Evolutionary conservation across 495 filamentous ascomycete genomes (phyloP).

Genomic region (Aspergillus bridgeri): DNA sequence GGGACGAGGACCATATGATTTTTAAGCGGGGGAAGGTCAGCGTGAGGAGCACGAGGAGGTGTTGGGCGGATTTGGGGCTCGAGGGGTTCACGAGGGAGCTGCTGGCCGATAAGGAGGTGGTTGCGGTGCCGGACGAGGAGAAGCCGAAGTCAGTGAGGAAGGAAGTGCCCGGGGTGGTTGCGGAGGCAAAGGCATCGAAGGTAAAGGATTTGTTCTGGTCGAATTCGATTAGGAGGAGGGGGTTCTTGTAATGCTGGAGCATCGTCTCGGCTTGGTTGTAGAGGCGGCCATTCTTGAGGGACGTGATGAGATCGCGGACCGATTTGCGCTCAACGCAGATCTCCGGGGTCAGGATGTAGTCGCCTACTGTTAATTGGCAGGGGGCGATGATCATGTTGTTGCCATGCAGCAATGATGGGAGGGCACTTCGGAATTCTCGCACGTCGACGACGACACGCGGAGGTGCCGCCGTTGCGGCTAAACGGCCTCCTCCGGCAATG

Average conservation of each 20-base stretch:
- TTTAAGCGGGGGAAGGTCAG: constrained; percentile 86
- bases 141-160: constrained; percentile 60
- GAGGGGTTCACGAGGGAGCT: constrained; percentile 42
- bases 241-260: constrained; percentile 85
- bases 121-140: constrained; percentile 55
- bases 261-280: constrained; percentile 93
- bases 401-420: constrained; percentile 88
- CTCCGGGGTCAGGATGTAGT: constrained; percentile 86
- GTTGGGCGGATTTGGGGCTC: constrained; percentile 71
- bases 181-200: constrained; percentile 77
- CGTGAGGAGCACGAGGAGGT: constrained; percentile 87
- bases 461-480: constrained; percentile 86
- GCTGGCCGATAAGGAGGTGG: constrained; percentile 46
- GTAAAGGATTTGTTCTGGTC: constrained; percentile 97
- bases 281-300: constrained; percentile 85
- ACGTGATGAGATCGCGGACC: constrained; percentile 83
- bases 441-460: constrained; percentile 93
- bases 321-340: constrained; percentile 96
- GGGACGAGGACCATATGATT: constrained; percentile 89
- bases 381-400: constrained; percentile 81
- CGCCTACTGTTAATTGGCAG: constrained; percentile 93
- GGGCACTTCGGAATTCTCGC: constrained; percentile 88
- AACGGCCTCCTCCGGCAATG: constrained; percentile 87
- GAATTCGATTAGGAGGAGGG: constrained; percentile 95
- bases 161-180: constrained; percentile 31